phyloP scores from a whole-genome alignment of 139 green algal species.

The Closterium sp. region DNA sequence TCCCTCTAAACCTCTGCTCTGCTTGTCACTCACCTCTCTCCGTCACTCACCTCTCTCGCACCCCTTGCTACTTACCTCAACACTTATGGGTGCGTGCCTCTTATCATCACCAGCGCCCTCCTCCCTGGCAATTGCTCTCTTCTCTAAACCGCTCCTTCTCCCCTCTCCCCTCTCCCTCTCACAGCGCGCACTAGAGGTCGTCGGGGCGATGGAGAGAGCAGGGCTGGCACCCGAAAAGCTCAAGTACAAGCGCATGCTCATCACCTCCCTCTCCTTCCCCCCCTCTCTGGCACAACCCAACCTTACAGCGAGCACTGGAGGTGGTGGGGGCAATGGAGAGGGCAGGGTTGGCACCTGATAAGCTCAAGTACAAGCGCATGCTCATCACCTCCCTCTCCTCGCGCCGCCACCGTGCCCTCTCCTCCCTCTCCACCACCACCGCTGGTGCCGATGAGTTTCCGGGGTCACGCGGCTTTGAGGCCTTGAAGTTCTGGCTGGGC shows the following conservation, averaged over 20 bases:
- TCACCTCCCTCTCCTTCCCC: no score
- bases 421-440: neutral
- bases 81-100: neutral
- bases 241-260: slow-evolving; percentile 28
- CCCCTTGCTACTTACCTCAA: no score
- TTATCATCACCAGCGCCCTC: no score
- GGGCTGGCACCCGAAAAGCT: slow-evolving; percentile 12
- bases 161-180: neutral
- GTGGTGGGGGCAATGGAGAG: slow-evolving; percentile 23
- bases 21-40: no score
- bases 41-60: no score
- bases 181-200: slow-evolving; percentile 17
- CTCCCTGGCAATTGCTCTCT: no score
- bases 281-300: no score
- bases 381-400: slow-evolving; percentile 27
- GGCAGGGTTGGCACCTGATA: neutral
- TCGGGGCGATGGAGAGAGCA: neutral
- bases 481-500: slow-evolving; percentile 42
- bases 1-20: no score
- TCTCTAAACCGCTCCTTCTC: no score
- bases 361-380: slow-evolving; percentile 36
- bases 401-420: neutral
- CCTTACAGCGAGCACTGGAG: slow-evolving; percentile 24
- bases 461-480: slow-evolving; percentile 5
- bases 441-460: neutral